phyloP scores from a whole-genome alignment of 179 eudicot genomes.

The Vitellaria paradoxa region DNA sequence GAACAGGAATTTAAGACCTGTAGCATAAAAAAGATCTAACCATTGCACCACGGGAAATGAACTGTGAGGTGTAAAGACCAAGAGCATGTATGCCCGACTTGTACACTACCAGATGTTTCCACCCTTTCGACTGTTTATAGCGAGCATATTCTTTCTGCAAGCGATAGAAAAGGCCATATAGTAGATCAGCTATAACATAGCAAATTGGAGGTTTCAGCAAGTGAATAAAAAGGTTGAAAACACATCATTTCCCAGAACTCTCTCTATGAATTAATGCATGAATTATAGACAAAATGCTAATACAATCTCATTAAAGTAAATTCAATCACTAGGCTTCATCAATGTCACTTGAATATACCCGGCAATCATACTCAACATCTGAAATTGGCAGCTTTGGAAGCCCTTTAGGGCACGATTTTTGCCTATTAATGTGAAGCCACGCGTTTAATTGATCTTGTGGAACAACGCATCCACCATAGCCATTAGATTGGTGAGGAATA shows the following conservation, averaged over 20 bases:
- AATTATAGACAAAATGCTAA: neutral
- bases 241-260: neutral
- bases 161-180: slow-evolving; percentile 9
- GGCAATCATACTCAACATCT: slow-evolving; percentile 53
- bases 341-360: slow-evolving; percentile 39
- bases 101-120: slow-evolving; percentile 70
- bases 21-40: slow-evolving; percentile 31
- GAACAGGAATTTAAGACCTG: neutral
- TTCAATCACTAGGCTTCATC: neutral
- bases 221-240: neutral
- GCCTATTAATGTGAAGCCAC: slow-evolving; percentile 62
- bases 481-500: slow-evolving; percentile 22
- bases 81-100: slow-evolving; percentile 84
- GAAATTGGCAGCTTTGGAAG: slow-evolving; percentile 35
- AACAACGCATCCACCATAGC: slow-evolving; percentile 48
- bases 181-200: slow-evolving; percentile 5
- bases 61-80: slow-evolving; percentile 78
- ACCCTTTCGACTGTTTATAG: slow-evolving; percentile 60
- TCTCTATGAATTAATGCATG: neutral
- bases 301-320: neutral
- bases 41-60: slow-evolving; percentile 70
- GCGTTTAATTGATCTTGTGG: slow-evolving; percentile 70
- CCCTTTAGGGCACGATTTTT: slow-evolving; percentile 39
- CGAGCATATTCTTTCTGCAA: slow-evolving; percentile 74
- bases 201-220: neutral